Base-by-base conservation (phyloP, 305 asterid genomes). In the Rubia tinctorum region DNA sequence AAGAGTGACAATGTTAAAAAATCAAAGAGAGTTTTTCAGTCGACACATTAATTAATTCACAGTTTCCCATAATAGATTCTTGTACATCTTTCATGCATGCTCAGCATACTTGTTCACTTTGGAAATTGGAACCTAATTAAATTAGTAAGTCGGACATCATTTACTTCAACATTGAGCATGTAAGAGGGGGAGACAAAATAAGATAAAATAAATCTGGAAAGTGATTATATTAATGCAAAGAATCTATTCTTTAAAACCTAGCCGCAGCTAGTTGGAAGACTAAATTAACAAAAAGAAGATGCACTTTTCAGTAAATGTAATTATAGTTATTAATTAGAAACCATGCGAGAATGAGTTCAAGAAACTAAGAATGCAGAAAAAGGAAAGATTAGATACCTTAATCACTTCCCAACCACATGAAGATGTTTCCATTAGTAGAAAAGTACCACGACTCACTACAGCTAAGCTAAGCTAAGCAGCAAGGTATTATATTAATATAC, bases 71-170 rank as follows among this genome's bases (percentile, higher is more conserved):
- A 84, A 66, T 80, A 69, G 74, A 69, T 75, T 78, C 71, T 69
- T 67, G 12, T 39, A 25, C 3, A 73, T 56, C 67, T 81, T 69
- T 79, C 81, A 79, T 81, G 83, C 86, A 81, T 79, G 79, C 56
- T 77, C 55, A 76, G 79, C 83, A 85, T 15, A 77, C 75, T 75
- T 68, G 75, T 78, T 53, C 73, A 78, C 73, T 75, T 87, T 76
- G 89, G 88, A 80, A 88, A 81, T 82, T 82, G 88, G 77, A 82
- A 80, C 77, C 65, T 55, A 10, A 44, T 71, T 80, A 75, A 75
- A 62, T 66, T 40, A 64, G 45, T 34, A 30, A 63, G 55, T 55
- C 80, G 69, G 71, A 64, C 74, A 71, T 5, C 49, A 64, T 39
- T 61, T 59, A 53, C 64, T 73, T 6, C 51, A 9, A 10, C 12